A percentile compares a stretch with the other conserved stretches of the same genome.
Evolutionary conservation across 305 asterid species (phyloP).

Genomic region (Solanum aculeatissimum): DNA sequence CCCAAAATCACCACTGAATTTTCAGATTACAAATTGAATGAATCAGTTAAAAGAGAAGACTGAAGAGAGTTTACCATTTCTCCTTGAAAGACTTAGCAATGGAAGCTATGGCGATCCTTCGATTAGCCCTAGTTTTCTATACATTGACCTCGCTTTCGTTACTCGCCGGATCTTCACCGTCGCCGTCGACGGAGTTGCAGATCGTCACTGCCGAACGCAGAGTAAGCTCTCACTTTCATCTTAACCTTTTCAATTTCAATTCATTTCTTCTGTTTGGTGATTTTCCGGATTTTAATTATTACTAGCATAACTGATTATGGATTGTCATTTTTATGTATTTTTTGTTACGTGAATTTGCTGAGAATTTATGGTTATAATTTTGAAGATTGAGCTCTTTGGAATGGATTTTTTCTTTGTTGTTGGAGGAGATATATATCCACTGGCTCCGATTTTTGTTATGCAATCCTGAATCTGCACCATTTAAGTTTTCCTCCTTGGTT

Average conservation of each 20-base stretch:
- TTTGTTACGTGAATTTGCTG: neutral
- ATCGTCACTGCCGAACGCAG: constrained; percentile 82
- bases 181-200: constrained; percentile 45
- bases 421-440: neutral
- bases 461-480: neutral
- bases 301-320: neutral
- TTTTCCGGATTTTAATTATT: neutral
- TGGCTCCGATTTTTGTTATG: neutral
- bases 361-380: neutral
- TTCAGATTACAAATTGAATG: neutral
- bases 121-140: constrained; percentile 19
- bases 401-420: neutral
- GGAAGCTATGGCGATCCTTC: constrained; percentile 29
- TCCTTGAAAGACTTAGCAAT: constrained; percentile 6
- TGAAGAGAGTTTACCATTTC: neutral
- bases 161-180: constrained; percentile 12
- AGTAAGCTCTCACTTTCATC: constrained; percentile 21
- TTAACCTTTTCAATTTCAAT: neutral
- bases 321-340: neutral
- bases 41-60: neutral
- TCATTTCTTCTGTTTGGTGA: neutral
- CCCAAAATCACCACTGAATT: neutral
- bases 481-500: neutral
- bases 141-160: constrained; percentile 14
- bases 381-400: neutral